Evolutionary conservation across 2,329 filamentous ascomycete species (phyloP).

Genomic region (Fusarium robinianum): DNA sequence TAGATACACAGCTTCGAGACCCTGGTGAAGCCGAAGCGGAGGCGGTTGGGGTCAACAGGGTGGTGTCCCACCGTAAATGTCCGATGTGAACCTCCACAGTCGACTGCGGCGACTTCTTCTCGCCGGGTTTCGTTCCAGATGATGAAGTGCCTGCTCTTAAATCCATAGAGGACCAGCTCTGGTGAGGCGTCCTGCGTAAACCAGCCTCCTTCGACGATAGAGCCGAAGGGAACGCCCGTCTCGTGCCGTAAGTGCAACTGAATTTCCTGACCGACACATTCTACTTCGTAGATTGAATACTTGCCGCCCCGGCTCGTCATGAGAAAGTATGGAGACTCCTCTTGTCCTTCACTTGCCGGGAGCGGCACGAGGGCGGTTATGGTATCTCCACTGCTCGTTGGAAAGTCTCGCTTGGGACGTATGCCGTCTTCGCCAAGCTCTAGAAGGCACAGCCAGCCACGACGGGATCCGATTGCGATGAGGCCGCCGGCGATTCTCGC

Average conservation of each 20-base stretch:
- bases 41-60: constrained; percentile 37
- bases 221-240: constrained; percentile 70
- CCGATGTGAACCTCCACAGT: constrained; percentile 85
- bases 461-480: constrained; percentile 57
- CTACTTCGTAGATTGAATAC: constrained; percentile 66
- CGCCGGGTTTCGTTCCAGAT: constrained; percentile 77
- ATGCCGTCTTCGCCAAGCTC: constrained; percentile 35
- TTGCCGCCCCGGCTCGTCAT: constrained; percentile 78
- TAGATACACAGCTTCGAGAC: constrained; percentile 59
- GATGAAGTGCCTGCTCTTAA: constrained; percentile 77
- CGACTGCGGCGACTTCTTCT: constrained; percentile 70
- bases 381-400: constrained; percentile 59
- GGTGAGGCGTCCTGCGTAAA: constrained; percentile 49
- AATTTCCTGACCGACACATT: constrained; percentile 23
- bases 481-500: constrained; percentile 48
- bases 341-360: constrained; percentile 30
- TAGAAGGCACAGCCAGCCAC: constrained; percentile 51
- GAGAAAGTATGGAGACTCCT: constrained; percentile 56
- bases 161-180: constrained; percentile 77
- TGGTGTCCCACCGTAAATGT: constrained; percentile 62
- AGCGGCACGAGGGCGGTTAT: constrained; percentile 68
- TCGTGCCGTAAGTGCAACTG: constrained; percentile 64
- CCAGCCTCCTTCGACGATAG: constrained; percentile 75
- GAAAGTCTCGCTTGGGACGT: constrained; percentile 40
- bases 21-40: constrained; percentile 75